These are phyloP conservation scores for Pleurostoma richardsiae DNA, from an alignment of 2,329 filamentous ascomycete genomes.

Conservation along the genomic window DNA sequence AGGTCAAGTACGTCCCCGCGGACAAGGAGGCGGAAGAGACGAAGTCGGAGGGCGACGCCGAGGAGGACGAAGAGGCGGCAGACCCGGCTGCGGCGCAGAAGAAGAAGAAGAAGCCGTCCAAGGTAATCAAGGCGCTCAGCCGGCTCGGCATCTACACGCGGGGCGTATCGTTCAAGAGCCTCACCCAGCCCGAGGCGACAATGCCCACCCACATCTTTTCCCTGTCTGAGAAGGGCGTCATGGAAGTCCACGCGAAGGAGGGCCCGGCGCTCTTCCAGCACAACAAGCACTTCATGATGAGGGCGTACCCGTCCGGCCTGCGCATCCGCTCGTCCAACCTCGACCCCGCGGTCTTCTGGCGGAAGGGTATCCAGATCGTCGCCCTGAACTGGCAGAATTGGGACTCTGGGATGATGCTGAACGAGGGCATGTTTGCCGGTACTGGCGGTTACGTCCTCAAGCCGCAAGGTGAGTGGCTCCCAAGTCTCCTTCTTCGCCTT, in stretches of 20 bases:
- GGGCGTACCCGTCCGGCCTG: conserved; percentile 80
- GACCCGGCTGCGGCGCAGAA: conserved; percentile 33
- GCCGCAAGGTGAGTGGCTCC: conserved; percentile 52
- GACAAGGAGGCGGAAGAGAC: conserved; percentile 17
- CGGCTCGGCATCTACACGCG: conserved; percentile 77
- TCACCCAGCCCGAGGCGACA: conserved; percentile 64
- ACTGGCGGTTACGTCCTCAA: conserved; percentile 85
- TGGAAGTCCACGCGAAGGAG: conserved; percentile 50
- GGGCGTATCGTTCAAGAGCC: conserved; percentile 75
- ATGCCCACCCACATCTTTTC: conserved; percentile 69
- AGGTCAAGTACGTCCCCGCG: conserved; percentile 66
- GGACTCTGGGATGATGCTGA: conserved; percentile 93
- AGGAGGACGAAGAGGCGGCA: conserved; percentile 25
- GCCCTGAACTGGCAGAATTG: conserved; percentile 91
- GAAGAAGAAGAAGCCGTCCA: conserved; percentile 46
- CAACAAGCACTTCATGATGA: conserved; percentile 78
- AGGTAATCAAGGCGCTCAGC: conserved; percentile 70
- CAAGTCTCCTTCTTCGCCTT: too few species aligned
- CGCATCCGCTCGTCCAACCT: conserved; percentile 82
- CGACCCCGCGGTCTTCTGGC: conserved; percentile 81
- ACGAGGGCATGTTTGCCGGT: conserved; percentile 84
- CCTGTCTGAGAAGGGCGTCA: conserved; percentile 58
- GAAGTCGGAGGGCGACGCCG: conserved; percentile 23
- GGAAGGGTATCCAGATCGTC: conserved; percentile 83
- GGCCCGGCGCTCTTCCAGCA: conserved; percentile 63